A percentile compares a stretch with the other conserved stretches of the same genome.
Conservation (phyloP, 768 basidiomycete species). For the Baorangia bicolor region DNA sequence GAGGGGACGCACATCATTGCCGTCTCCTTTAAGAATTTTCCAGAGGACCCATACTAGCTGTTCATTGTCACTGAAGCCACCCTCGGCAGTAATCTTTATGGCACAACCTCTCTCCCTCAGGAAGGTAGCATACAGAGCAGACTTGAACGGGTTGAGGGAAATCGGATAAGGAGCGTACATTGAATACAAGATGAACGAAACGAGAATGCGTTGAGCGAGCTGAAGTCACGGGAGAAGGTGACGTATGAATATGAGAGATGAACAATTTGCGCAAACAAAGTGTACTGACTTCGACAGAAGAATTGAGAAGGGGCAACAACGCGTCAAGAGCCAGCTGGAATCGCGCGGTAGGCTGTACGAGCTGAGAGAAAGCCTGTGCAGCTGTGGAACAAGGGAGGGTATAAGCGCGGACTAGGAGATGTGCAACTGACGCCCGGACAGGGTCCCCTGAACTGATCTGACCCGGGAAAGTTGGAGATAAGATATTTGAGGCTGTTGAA, state of each 20-base stretch:
- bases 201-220: constrained; percentile 74
- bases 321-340: constrained; percentile 85
- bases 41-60: constrained; percentile 85
- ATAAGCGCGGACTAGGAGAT: constrained; percentile 65
- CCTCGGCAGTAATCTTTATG: constrained; percentile 44
- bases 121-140: constrained; percentile 66
- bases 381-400: constrained; percentile 75
- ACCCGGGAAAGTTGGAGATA: constrained; percentile 32
- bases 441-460: constrained; percentile 40
- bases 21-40: constrained; percentile 84
- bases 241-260: constrained; percentile 18
- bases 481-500: constrained; percentile 34
- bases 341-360: constrained; percentile 72
- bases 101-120: constrained; percentile 66
- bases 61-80: constrained; percentile 59
- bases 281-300: constrained; percentile 52
- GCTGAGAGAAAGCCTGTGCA: constrained; percentile 70
- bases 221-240: constrained; percentile 27
- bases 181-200: constrained; percentile 76
- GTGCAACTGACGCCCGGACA: constrained; percentile 61
- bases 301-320: constrained; percentile 68
- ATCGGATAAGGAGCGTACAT: constrained; percentile 81
- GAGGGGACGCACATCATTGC: constrained; percentile 58
- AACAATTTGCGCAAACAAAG: constrained; percentile 7
- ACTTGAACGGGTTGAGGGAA: constrained; percentile 79